Conservation (phyloP, 495 filamentous ascomycete species). For the Penicillium manginii region DNA sequence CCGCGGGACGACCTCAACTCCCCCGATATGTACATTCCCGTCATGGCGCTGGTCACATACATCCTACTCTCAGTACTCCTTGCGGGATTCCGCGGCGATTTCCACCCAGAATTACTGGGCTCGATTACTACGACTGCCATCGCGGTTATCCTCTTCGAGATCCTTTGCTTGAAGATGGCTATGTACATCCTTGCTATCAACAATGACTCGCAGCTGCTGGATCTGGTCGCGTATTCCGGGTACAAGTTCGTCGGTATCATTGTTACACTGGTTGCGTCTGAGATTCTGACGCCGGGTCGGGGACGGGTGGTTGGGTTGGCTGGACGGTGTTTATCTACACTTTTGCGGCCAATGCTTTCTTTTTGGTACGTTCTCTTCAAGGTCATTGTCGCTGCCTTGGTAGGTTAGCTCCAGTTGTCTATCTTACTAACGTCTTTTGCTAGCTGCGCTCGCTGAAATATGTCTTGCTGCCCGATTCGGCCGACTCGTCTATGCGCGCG, state of each 20-base stretch:
- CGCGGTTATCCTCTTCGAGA: constrained; percentile 81
- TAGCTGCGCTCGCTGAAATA: constrained; percentile 94
- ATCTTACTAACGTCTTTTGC: constrained; percentile 26
- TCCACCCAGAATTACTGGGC: constrained; percentile 91
- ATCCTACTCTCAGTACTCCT: constrained; percentile 88
- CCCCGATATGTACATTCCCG: constrained; percentile 98
- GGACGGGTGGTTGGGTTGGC: constrained; percentile 82
- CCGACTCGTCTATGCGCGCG: constrained; percentile 62
- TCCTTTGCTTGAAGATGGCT: constrained; percentile 85
- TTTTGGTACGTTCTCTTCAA: constrained; percentile 63
- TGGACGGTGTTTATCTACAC: constrained; percentile 91
- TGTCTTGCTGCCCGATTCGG: constrained; percentile 87
- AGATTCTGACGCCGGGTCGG: constrained; percentile 72
- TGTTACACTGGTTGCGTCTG: constrained; percentile 75
- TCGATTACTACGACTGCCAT: constrained; percentile 84
- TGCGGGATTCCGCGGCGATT: constrained; percentile 88
- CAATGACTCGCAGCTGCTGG: constrained; percentile 83
- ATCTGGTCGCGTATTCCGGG: constrained; percentile 92
- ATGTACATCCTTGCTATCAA: constrained; percentile 92
- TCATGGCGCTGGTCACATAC: constrained; percentile 89
- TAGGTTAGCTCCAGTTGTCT: no score
- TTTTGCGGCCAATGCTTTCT: constrained; percentile 92
- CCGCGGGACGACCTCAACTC: constrained; percentile 97
- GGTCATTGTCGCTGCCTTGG: no score
- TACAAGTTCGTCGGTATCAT: constrained; percentile 99